Percentiles rank a stretch among this genome's conserved stretches.
Conservation (phyloP, 208 protist genomes). For the Acanthamoeba healyi region DNA sequence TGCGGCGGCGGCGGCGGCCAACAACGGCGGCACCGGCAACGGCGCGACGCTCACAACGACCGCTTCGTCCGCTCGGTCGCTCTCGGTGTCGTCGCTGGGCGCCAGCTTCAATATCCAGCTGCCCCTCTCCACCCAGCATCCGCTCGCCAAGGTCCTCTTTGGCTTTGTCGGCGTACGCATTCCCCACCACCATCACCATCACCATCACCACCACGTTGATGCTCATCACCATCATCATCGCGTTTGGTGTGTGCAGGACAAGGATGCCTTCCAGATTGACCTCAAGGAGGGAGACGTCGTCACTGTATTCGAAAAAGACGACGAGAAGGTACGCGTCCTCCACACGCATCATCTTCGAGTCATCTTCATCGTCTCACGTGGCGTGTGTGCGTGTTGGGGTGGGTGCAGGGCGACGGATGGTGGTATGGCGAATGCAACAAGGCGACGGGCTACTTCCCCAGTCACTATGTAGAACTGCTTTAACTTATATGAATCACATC, state of each 20-base stretch:
- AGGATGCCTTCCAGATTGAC: slow-evolving; percentile 34
- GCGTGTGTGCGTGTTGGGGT: neutral
- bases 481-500: neutral
- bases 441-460: slow-evolving; percentile 54
- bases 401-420: slow-evolving; percentile 44
- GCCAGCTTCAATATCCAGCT: neutral
- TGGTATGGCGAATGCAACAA: slow-evolving; percentile 70
- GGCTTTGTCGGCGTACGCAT: slow-evolving; percentile 19
- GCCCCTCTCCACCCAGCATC: neutral
- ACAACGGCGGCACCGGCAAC: neutral
- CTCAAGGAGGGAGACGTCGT: neutral
- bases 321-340: neutral
- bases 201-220: neutral
- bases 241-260: neutral
- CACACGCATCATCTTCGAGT: neutral
- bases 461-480: slow-evolving; percentile 61
- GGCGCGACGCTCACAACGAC: neutral
- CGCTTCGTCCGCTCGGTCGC: neutral
- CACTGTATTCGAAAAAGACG: slow-evolving; percentile 7
- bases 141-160: neutral
- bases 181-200: too few species aligned
- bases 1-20: neutral
- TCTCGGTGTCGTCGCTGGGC: slow-evolving; percentile 1
- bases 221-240: neutral
- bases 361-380: neutral